phyloP scores from a whole-genome alignment of 2,329 filamentous ascomycete species.

The Chaetomiaceae sp. region DNA sequence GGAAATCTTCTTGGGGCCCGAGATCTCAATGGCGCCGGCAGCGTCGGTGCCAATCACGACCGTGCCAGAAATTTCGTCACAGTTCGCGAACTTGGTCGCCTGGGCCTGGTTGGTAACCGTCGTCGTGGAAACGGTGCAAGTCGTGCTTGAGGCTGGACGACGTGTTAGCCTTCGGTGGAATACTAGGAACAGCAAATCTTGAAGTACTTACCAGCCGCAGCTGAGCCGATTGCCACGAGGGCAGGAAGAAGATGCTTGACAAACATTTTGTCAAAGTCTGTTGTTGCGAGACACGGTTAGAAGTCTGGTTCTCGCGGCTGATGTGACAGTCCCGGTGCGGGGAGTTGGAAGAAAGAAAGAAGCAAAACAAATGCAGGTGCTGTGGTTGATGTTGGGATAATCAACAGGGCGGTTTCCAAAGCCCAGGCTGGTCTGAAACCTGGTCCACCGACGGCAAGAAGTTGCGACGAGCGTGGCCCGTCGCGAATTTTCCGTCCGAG shows the following conservation, averaged over 20 bases:
- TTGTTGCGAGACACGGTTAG: conserved; percentile 19
- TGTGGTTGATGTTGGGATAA: conserved; percentile 12
- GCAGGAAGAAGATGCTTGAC: conserved; percentile 40
- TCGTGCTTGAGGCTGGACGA: conserved; percentile 32
- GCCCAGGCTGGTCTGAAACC: not conserved
- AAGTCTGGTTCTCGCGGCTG: not conserved
- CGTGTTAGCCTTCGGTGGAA: conserved; percentile 14
- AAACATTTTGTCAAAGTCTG: conserved; percentile 38
- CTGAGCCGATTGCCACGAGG: conserved; percentile 38
- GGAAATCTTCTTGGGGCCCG: conserved; percentile 53
- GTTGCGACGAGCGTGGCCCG: not conserved
- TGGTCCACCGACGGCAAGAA: not conserved
- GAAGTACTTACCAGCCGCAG: conserved; percentile 36
- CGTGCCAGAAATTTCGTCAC: conserved; percentile 65
- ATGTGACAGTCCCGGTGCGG: not conserved
- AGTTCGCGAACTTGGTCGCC: conserved; percentile 55
- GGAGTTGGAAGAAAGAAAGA: not conserved
- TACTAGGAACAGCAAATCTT: not conserved
- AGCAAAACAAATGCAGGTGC: conserved; percentile 3
- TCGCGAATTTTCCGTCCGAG: not conserved
- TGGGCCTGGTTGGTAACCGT: conserved; percentile 63
- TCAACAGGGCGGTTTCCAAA: not conserved
- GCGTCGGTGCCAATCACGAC: conserved; percentile 59
- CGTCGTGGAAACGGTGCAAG: conserved; percentile 33
- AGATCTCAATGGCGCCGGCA: conserved; percentile 55